A percentile compares a stretch with the other conserved stretches of the same genome.
phyloP scores from a whole-genome alignment of 1,139 yeast species.

The Hyphopichia fennica region DNA sequence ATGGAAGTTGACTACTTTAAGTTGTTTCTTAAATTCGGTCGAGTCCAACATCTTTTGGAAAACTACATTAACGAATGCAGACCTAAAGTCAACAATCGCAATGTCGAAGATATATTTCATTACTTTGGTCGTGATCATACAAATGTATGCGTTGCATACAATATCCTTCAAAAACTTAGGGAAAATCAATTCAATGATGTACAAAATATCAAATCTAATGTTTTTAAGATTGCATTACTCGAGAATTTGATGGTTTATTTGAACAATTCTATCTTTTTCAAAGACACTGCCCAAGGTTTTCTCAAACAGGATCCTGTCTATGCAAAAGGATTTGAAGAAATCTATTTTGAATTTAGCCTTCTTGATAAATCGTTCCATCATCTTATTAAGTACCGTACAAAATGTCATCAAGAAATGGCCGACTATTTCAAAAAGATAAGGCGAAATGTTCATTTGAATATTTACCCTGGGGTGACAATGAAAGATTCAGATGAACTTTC shows the following conservation, averaged over 20 bases:
- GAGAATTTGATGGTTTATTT: conserved; percentile 8
- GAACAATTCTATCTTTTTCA: conserved; percentile 5
- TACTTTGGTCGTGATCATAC: neutral
- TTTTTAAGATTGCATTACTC: conserved; percentile 3
- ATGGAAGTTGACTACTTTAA: neutral
- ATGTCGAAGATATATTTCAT: neutral
- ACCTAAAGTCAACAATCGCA: neutral
- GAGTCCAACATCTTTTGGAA: neutral
- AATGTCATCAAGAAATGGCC: neutral
- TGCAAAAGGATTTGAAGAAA: conserved; percentile 15
- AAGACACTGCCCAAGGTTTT: neutral
- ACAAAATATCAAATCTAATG: neutral
- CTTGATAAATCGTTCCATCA: conserved; percentile 23
- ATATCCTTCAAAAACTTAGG: neutral
- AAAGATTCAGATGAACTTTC: neutral
- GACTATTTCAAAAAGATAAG: neutral
- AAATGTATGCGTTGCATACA: neutral
- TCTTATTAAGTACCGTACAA: conserved; percentile 12
- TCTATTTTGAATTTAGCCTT: conserved; percentile 25
- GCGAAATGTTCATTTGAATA: neutral
- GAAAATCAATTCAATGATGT: neutral
- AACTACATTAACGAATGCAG: neutral
- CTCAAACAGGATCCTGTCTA: neutral
- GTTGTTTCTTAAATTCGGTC: neutral
- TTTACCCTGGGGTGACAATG: neutral